These are phyloP conservation scores for Sclerotinia trifoliorum DNA, from an alignment of 2,329 filamentous ascomycete species.

Conservation along the genomic window DNA sequence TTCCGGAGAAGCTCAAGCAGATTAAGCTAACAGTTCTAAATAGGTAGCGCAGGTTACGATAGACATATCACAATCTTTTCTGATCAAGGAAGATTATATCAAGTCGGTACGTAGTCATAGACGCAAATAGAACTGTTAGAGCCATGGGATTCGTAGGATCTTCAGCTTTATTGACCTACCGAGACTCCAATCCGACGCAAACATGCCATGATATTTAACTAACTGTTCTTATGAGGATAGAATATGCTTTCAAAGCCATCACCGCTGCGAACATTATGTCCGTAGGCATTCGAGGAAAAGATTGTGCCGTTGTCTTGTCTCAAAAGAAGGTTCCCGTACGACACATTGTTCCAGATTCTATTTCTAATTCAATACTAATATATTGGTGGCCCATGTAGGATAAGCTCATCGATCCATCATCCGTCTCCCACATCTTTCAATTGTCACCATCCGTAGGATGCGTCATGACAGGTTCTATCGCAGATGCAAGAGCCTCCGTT, in stretches of 20 bases:
- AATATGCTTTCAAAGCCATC: constrained; percentile 99
- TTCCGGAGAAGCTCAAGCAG: constrained; percentile 19
- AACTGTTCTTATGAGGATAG: constrained; percentile 48
- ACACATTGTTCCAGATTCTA: constrained; percentile 30
- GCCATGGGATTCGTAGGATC: constrained; percentile 25
- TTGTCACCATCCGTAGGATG: constrained; percentile 95
- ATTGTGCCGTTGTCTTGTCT: constrained; percentile 94
- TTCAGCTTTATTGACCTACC: constrained; percentile 20
- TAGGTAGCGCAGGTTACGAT: constrained; percentile 88
- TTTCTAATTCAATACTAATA: constrained; percentile 29
- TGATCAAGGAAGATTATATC: constrained; percentile 95
- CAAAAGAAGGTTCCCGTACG: constrained; percentile 99
- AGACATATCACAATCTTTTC: constrained; percentile 99
- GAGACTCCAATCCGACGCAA: constrained; percentile 17
- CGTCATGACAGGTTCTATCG: constrained; percentile 98
- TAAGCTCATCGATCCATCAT: constrained; percentile 97
- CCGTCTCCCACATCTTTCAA: constrained; percentile 96
- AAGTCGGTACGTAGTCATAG: constrained; percentile 78
- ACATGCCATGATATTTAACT: constrained; percentile 10
- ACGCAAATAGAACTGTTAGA: constrained; percentile 21
- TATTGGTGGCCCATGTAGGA: constrained; percentile 57
- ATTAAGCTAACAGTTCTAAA: constrained; percentile 34
- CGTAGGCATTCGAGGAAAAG: constrained; percentile 90
- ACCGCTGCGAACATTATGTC: constrained; percentile 99
- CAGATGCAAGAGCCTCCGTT: constrained; percentile 90